A percentile compares a stretch with the other conserved stretches of the same genome.
phyloP scores from a whole-genome alignment of 2,329 filamentous ascomycete genomes.

The Alternaria ethzedia region DNA sequence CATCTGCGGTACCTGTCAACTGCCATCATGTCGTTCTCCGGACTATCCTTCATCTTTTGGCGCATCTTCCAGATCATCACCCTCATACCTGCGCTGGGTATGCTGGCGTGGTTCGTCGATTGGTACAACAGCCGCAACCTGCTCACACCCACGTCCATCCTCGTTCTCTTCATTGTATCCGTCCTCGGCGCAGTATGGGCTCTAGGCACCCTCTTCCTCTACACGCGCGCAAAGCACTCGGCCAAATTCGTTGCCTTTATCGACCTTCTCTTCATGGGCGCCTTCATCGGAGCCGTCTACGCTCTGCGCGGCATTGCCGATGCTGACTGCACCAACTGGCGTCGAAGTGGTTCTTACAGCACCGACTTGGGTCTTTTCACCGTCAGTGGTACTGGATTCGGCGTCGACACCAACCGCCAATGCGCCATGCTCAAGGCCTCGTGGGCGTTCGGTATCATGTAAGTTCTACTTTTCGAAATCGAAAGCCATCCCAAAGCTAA shows the following conservation, averaged over 20 bases:
- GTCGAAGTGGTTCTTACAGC: too few relatives aligned
- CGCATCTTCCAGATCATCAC: constrained; percentile 67
- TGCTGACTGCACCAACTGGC: constrained; percentile 72
- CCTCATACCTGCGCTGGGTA: constrained; percentile 68
- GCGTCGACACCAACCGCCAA: constrained; percentile 70
- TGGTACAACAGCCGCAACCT: constrained; percentile 62
- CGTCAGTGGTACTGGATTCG: constrained; percentile 55
- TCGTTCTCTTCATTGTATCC: constrained; percentile 70
- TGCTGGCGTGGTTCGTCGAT: constrained; percentile 66
- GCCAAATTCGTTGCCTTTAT: constrained; percentile 66
- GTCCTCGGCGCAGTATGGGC: constrained; percentile 67
- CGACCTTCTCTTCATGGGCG: constrained; percentile 67
- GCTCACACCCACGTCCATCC: constrained; percentile 66
- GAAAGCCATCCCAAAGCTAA: constrained; percentile 28
- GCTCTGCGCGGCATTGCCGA: constrained; percentile 62
- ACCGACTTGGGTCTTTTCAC: constrained; percentile 68
- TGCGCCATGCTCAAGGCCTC: constrained; percentile 92
- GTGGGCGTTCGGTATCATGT: constrained; percentile 91
- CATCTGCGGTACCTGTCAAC: constrained; percentile 6
- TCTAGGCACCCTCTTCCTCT: constrained; percentile 65
- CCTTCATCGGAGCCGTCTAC: constrained; percentile 68
- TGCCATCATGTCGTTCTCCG: constrained; percentile 55
- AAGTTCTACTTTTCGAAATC: constrained; percentile 31
- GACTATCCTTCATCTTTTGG: constrained; percentile 67
- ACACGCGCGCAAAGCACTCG: constrained; percentile 64